Base-by-base conservation (phyloP, 169 alveolate genomes). In the Babesia divergens region DNA sequence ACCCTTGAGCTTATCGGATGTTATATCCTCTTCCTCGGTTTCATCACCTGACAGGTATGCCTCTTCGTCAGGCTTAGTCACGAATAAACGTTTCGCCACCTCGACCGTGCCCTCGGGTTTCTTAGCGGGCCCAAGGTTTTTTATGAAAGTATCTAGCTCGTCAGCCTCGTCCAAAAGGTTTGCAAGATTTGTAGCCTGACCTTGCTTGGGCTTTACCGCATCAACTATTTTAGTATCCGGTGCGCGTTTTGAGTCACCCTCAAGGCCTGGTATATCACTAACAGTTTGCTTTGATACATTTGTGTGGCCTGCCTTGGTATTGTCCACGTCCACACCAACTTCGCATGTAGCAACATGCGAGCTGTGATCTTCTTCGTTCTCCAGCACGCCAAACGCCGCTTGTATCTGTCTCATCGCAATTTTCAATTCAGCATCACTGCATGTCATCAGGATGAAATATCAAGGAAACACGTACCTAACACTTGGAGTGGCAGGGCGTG, bases 21-120 rank as follows among this genome's bases (percentile, higher is more conserved):
- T 50, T 16, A 14, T 60, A 8, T 34, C 74, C 13, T 22, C 68
- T 16, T 22, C 34, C 58, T 62, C 85, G 24, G 42, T 13, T 22
- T 70, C 71, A 29, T 76, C 85, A 35, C 35, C 81, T 13, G 77
- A 70, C 9, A 76, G 68, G 2, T 76, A 54, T 24, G 42, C 58
- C 37, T 74, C 83, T 3, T 75, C 85, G 14, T 76, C 85, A 28
- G 72, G 72, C 5, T 66, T n/a, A 9, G 82, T 67, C 3, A 76
- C 79, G 49, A 76, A 76, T 26, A 76, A 20, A 14, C 64, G 71
- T 22, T 66, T 35, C 47, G 64, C 79, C 69, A 60, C n/a, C 37
- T 65, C 34, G 28, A 28, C 52, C 9, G 69, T 76, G 24, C 29
- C 52, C 5, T 65, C 35, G 18, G 22, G 51, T 22, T 76, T 62